phyloP scores from a whole-genome alignment of 805 yeast genomes.

The Saccharomycopsis malanga region DNA sequence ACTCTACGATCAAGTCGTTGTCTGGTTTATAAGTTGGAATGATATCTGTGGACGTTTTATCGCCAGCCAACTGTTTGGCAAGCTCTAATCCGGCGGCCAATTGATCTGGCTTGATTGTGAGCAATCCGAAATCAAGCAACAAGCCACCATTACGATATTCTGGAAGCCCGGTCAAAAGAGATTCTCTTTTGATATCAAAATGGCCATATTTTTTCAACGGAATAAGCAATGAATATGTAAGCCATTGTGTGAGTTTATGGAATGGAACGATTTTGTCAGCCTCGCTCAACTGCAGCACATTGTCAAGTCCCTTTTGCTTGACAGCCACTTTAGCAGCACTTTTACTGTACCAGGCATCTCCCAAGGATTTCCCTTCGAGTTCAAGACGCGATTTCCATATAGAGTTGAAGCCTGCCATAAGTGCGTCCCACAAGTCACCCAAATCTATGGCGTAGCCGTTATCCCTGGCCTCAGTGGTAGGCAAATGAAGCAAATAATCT shows the following conservation, averaged over 20 bases:
- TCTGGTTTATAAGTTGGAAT: slow-evolving; percentile 48
- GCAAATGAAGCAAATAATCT: slow-evolving; percentile 36
- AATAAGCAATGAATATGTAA: slow-evolving; percentile 50
- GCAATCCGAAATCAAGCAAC: slow-evolving; percentile 48
- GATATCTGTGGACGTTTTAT: slow-evolving; percentile 23
- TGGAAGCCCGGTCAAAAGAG: slow-evolving; percentile 48
- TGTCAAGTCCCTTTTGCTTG: slow-evolving; percentile 24
- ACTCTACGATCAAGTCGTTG: slow-evolving; percentile 57
- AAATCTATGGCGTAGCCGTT: slow-evolving; percentile 33
- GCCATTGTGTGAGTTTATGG: slow-evolving; percentile 63
- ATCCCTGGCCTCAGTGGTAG: slow-evolving; percentile 22
- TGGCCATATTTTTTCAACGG: slow-evolving; percentile 43
- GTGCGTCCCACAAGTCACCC: slow-evolving; percentile 43
- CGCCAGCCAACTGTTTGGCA: slow-evolving; percentile 26
- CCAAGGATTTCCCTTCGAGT: slow-evolving; percentile 44
- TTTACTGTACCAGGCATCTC: slow-evolving; percentile 51
- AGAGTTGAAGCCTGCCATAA: slow-evolving; percentile 49
- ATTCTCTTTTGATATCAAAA: slow-evolving; percentile 33
- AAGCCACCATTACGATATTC: slow-evolving; percentile 63
- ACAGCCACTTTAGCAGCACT: slow-evolving; percentile 27
- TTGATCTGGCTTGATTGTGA: slow-evolving; percentile 39
- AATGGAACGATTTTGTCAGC: slow-evolving; percentile 46
- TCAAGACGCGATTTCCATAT: slow-evolving; percentile 55
- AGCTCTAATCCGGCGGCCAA: slow-evolving; percentile 33
- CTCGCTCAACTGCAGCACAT: slow-evolving; percentile 25